Percentiles rank a stretch among this genome's conserved stretches.
Evolutionary conservation across 768 basidiomycete genomes (phyloP).

Genomic region (Phlebiopsis gigantea): DNA sequence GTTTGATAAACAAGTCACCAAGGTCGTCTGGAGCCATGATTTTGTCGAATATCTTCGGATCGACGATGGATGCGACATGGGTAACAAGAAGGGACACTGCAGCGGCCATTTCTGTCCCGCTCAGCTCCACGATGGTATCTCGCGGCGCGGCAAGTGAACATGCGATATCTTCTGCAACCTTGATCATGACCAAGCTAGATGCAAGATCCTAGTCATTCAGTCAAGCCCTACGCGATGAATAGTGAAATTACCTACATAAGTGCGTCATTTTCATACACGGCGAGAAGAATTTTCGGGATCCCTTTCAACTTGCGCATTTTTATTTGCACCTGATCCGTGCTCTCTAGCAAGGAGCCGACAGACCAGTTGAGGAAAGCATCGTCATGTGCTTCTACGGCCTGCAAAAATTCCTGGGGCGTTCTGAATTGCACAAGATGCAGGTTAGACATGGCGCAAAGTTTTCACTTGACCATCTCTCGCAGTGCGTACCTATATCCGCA

Average conservation of each 20-base stretch:
- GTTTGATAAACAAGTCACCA: slow-evolving; percentile 8
- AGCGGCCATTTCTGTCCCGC: neutral
- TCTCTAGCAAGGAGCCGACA: slow-evolving; percentile 1
- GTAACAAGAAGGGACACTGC: neutral
- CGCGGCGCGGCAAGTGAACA: slow-evolving; percentile 6
- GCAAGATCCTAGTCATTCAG: neutral
- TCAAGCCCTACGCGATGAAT: neutral
- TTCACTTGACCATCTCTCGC: neutral
- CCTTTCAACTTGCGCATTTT: neutral
- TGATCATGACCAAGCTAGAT: neutral
- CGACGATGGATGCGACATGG: neutral
- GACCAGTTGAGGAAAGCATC: slow-evolving; percentile 7
- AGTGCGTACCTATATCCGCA: neutral
- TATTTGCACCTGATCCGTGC: neutral
- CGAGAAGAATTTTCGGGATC: slow-evolving; percentile 1
- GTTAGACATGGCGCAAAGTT: neutral
- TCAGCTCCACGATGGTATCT: neutral
- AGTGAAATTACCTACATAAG: slow-evolving; percentile 2
- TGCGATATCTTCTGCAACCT: slow-evolving; percentile 1
- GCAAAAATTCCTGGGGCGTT: neutral
- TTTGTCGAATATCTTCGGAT: neutral
- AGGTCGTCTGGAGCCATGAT: slow-evolving; percentile 3
- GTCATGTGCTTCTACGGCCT: slow-evolving; percentile 7
- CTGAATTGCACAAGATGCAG: slow-evolving; percentile 9
- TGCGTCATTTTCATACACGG: neutral